phyloP scores from a whole-genome alignment of 176 grass and related monocot genomes.

The Alloteropsis semialata region DNA sequence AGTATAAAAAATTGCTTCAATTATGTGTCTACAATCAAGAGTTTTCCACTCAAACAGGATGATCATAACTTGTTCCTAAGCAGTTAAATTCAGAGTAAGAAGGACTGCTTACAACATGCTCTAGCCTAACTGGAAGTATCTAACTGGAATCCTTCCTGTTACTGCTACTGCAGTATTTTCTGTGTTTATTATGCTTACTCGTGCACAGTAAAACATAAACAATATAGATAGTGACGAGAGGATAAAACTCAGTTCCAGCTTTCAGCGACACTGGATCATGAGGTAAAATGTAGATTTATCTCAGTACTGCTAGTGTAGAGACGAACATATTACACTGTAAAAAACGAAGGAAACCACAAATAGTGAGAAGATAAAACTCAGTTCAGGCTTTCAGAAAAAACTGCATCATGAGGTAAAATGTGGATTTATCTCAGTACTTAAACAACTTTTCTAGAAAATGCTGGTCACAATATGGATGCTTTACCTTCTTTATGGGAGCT shows the following conservation, averaged over 20 bases:
- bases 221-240: not conserved
- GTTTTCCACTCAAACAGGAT: not conserved
- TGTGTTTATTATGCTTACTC: not conserved
- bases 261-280: not conserved
- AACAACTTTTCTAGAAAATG: not conserved
- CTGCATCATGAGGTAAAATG: no score
- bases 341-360: no score
- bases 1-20: not conserved
- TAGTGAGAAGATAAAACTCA: no score
- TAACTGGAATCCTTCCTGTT: not conserved
- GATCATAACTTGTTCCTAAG: not conserved
- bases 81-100: not conserved
- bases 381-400: no score
- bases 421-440: not conserved
- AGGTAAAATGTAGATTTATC: no score
- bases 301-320: no score
- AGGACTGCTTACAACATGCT: not conserved
- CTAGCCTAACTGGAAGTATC: not conserved
- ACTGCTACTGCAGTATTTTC: not conserved
- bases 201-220: not conserved
- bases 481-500: slow-evolving; percentile 88
- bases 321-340: no score
- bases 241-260: not conserved
- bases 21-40: not conserved
- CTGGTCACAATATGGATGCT: slow-evolving; percentile 5